Conservation (phyloP, 1,284 basidiomycete genomes). For the Ganoderma sinense region DNA sequence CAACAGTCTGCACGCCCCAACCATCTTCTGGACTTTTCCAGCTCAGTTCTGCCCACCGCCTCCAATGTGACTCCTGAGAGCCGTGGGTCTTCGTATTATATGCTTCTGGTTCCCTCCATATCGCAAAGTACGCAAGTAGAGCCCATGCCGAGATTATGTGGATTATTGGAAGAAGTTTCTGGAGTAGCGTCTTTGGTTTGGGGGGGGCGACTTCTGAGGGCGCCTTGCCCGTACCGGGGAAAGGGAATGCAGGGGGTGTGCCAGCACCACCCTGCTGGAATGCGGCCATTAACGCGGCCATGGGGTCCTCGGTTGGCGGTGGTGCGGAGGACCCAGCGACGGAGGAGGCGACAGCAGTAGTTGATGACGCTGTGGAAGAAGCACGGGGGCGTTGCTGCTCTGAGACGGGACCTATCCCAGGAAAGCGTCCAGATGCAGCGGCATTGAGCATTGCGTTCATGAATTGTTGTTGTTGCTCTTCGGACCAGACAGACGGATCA, state of each 20-base stretch:
- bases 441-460: slow-evolving; percentile 66
- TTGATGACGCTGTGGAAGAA: slow-evolving; percentile 25
- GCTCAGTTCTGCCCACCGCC: slow-evolving; percentile 64
- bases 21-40: slow-evolving; percentile 39
- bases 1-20: slow-evolving; percentile 63
- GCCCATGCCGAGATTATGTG: slow-evolving; percentile 70
- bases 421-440: slow-evolving; percentile 20
- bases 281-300: slow-evolving; percentile 43
- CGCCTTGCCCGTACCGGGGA: slow-evolving; percentile 22
- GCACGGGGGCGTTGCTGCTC: slow-evolving; percentile 25
- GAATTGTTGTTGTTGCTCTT: slow-evolving; percentile 71
- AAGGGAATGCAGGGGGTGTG: slow-evolving; percentile 23
- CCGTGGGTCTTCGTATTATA: slow-evolving; percentile 40
- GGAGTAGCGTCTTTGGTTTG: slow-evolving; percentile 54
- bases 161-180: slow-evolving; percentile 68
- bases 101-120: slow-evolving; percentile 66
- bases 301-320: slow-evolving; percentile 35
- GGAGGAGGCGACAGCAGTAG: slow-evolving; percentile 23
- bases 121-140: slow-evolving; percentile 70
- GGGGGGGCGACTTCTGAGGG: slow-evolving; percentile 28
- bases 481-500: slow-evolving; percentile 66
- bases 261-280: slow-evolving; percentile 33
- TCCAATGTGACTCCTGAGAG: slow-evolving; percentile 48
- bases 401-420: slow-evolving; percentile 20
- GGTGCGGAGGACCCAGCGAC: slow-evolving; percentile 12